phyloP scores from a whole-genome alignment of 2,329 filamentous ascomycete genomes.

The Penicillium sp. region DNA sequence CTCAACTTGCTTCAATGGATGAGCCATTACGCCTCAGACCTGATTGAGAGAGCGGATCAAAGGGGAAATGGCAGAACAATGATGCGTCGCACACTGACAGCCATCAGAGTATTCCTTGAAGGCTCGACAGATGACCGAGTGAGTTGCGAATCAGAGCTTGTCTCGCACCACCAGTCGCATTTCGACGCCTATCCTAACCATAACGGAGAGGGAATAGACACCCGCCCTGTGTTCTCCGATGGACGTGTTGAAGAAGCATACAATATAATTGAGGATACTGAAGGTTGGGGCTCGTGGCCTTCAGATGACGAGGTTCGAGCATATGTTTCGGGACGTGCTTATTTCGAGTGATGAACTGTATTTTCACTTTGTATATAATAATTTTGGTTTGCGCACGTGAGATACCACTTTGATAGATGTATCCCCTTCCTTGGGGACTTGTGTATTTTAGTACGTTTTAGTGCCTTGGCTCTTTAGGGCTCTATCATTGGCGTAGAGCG shows the following conservation, averaged over 20 bases:
- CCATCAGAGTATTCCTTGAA: constrained; percentile 39
- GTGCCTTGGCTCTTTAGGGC: no score
- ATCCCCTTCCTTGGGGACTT: background rate
- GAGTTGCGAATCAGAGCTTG: background rate
- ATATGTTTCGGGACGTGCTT: constrained; percentile 24
- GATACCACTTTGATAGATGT: constrained; percentile 10
- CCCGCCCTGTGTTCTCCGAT: constrained; percentile 22
- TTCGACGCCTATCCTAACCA: background rate
- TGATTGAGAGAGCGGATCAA: constrained; percentile 34
- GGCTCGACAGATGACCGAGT: constrained; percentile 22
- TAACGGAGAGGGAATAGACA: background rate
- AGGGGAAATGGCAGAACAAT: constrained; percentile 33
- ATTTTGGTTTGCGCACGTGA: background rate
- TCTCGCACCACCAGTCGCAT: background rate
- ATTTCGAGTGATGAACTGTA: constrained; percentile 6
- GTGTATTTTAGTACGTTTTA: no score
- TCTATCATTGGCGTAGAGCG: no score
- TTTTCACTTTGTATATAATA: background rate
- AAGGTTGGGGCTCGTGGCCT: constrained; percentile 39
- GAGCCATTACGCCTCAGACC: constrained; percentile 27
- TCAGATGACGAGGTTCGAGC: constrained; percentile 36
- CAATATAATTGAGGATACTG: constrained; percentile 32
- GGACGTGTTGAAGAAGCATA: constrained; percentile 31
- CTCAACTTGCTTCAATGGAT: constrained; percentile 42
- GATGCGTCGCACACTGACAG: constrained; percentile 38